Conservation (phyloP, 495 filamentous ascomycete species). For the Aspergillus ostianus region DNA sequence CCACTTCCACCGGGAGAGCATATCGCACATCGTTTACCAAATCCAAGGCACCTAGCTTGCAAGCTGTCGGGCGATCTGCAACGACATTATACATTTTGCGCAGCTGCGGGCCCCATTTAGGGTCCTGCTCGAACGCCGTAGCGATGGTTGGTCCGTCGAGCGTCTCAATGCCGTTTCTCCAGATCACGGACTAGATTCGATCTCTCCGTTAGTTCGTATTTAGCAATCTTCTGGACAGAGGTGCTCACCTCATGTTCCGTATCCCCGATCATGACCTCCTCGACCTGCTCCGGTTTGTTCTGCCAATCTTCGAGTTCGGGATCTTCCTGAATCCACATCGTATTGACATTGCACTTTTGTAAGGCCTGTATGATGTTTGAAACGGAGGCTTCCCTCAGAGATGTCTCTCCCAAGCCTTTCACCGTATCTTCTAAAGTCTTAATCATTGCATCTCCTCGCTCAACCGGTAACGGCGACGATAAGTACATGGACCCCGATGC, state of each 20-base stretch:
- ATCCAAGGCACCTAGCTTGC: constrained; percentile 37
- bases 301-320: constrained; percentile 33
- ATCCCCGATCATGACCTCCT: constrained; percentile 42
- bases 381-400: constrained; percentile 28
- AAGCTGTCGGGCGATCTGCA: constrained; percentile 35
- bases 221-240: neutral
- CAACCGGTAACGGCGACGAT: constrained; percentile 33
- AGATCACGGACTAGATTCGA: constrained; percentile 34
- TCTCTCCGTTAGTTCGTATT: neutral
- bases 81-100: constrained; percentile 40
- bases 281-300: constrained; percentile 31
- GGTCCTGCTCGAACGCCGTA: constrained; percentile 31
- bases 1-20: constrained; percentile 34
- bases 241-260: constrained; percentile 36
- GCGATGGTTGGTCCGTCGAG: constrained; percentile 29
- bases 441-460: constrained; percentile 30
- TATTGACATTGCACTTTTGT: constrained; percentile 37
- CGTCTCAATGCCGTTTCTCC: constrained; percentile 40
- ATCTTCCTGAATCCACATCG: constrained; percentile 42
- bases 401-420: constrained; percentile 27
- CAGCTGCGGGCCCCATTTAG: constrained; percentile 29
- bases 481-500: constrained; percentile 39
- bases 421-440: constrained; percentile 29
- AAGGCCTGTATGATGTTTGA: constrained; percentile 28
- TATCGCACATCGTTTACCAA: constrained; percentile 37